Conservation (phyloP, 257 asterid genomes). For the Solanum paucissectum region DNA sequence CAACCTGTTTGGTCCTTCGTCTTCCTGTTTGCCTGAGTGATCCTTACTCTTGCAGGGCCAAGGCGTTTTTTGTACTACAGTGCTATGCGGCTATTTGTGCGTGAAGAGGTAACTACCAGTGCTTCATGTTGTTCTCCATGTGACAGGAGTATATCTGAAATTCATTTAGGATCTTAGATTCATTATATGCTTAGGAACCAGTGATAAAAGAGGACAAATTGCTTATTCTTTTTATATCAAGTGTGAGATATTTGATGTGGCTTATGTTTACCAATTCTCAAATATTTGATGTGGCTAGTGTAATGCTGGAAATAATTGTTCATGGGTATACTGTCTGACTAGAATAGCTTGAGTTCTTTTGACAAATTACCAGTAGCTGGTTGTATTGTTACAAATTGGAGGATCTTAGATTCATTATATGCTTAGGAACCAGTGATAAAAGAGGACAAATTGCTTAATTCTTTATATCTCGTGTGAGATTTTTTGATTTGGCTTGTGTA, state of each 20-base stretch:
- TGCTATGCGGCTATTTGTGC: constrained; percentile 45
- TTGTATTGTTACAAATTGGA: background rate
- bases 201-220: background rate
- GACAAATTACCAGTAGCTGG: background rate
- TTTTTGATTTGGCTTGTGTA: background rate
- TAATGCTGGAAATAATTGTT: background rate
- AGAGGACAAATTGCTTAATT: background rate
- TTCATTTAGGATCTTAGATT: background rate
- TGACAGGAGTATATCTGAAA: background rate
- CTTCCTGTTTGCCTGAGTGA: constrained; percentile 10
- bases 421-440: background rate
- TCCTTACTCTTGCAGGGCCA: constrained; percentile 43
- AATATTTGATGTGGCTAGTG: background rate
- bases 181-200: background rate
- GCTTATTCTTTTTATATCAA: background rate
- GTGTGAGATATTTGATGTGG: background rate
- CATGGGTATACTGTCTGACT: background rate
- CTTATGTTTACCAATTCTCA: background rate
- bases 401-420: background rate
- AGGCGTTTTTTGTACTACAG: constrained; percentile 63
- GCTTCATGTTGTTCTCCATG: background rate
- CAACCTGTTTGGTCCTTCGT: background rate
- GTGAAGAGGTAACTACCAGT: constrained; percentile 57
- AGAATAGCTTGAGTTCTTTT: background rate
- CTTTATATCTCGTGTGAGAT: background rate